Percentiles rank a stretch among this genome's conserved stretches.
These are phyloP conservation scores for Avicennia marina DNA, from an alignment of 257 asterid species.

Conservation along the genomic window DNA sequence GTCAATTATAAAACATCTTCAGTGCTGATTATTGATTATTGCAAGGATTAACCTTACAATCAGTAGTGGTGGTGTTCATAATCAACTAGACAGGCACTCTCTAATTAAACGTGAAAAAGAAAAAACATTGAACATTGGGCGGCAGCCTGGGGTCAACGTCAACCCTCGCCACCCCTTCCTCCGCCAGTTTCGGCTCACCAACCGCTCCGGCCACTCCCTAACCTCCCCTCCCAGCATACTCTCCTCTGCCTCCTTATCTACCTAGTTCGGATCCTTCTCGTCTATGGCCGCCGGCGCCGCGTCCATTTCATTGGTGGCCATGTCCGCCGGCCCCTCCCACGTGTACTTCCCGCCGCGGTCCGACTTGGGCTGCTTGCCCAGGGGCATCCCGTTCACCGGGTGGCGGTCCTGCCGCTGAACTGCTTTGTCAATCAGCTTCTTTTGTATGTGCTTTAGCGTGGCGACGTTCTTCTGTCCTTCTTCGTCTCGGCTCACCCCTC, in stretches of 20 bases:
- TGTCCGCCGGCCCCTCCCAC: constrained; percentile 64
- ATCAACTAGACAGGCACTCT: too few relatives aligned
- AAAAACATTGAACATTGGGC: too few relatives aligned
- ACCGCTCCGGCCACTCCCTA: constrained; percentile 53
- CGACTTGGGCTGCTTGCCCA: constrained; percentile 61
- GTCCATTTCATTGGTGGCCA: constrained; percentile 28
- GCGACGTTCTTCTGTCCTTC: too few relatives aligned
- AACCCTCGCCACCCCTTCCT: constrained; percentile 51
- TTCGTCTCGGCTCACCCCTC: too few relatives aligned
- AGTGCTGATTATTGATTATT: too few relatives aligned
- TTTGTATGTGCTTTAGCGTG: constrained; percentile 42
- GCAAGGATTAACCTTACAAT: too few relatives aligned
- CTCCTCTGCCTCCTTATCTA: constrained; percentile 20
- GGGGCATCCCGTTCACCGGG: constrained; percentile 71
- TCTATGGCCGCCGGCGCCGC: constrained; percentile 54
- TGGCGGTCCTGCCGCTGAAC: constrained; percentile 59
- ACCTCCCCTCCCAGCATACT: constrained; percentile 18
- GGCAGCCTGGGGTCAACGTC: constrained; percentile 41
- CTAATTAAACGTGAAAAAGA: too few relatives aligned
- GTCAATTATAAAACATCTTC: too few relatives aligned
- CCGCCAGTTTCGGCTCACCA: constrained; percentile 45
- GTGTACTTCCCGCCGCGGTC: constrained; percentile 79
- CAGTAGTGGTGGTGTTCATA: too few relatives aligned
- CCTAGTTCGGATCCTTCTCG: constrained; percentile 58
- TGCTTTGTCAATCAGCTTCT: constrained; percentile 44